Conservation (phyloP, 371 early-diverging fungal species). For the Coemansia sp. region DNA sequence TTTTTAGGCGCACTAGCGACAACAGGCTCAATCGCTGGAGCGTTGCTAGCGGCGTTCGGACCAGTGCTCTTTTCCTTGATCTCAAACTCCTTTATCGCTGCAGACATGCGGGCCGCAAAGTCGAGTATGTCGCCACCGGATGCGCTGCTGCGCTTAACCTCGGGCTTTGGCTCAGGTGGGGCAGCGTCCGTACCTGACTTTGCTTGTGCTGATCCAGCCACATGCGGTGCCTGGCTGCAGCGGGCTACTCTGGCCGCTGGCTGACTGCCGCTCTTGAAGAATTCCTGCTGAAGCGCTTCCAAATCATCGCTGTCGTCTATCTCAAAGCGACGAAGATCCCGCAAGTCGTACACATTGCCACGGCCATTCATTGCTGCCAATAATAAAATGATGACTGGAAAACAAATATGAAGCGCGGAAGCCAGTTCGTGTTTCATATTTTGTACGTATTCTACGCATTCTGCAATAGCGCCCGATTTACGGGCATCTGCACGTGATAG, state of each 20-base stretch:
- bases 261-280: constrained; percentile 21
- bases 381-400: background rate
- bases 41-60: background rate
- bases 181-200: background rate
- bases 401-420: no score
- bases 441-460: background rate
- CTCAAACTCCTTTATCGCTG: constrained; percentile 34
- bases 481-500: constrained; percentile 1
- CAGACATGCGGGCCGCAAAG: constrained; percentile 33
- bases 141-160: background rate
- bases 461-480: background rate
- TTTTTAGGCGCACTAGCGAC: constrained; percentile 20
- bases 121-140: constrained; percentile 12
- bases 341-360: background rate
- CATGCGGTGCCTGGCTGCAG: constrained; percentile 11
- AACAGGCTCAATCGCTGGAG: background rate
- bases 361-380: background rate
- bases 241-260: constrained; percentile 44
- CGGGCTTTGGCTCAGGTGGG: background rate
- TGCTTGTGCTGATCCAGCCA: background rate
- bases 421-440: no score
- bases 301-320: constrained; percentile 28
- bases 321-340: constrained; percentile 15
- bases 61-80: constrained; percentile 6
- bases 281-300: constrained; percentile 37